Evolutionary conservation across 176 grass and related monocot genomes (phyloP).

Genomic region (Urochloa ruziziensis): DNA sequence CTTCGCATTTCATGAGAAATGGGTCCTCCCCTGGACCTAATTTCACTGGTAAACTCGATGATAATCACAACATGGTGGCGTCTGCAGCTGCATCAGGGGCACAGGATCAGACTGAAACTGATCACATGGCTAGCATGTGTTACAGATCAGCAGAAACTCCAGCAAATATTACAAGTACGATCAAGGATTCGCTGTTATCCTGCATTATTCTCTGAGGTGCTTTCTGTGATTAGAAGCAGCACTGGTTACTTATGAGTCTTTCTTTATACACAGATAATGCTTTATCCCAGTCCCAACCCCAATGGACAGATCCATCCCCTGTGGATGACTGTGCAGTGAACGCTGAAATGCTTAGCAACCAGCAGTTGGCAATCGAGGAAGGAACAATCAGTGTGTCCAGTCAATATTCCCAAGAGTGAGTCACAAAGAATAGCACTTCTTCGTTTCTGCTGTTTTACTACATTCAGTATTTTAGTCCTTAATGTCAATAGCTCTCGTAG

Average conservation of each 20-base stretch:
- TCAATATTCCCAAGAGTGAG: constrained; percentile 90
- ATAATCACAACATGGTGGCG: constrained; percentile 42
- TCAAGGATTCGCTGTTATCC: constrained; percentile 17
- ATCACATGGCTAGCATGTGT: constrained; percentile 40
- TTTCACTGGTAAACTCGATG: constrained; percentile 55
- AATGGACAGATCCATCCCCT: constrained; percentile 48
- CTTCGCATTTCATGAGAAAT: constrained; percentile 66
- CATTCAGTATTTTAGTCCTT: neutral
- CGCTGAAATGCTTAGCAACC: constrained; percentile 52
- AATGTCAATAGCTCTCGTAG: neutral
- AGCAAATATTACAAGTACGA: constrained; percentile 46
- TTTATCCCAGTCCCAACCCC: constrained; percentile 46
- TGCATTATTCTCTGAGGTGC: neutral
- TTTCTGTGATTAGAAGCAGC: constrained; percentile 13
- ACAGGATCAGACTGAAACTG: constrained; percentile 51
- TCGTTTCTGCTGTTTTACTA: neutral
- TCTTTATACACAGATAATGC: constrained; percentile 50
- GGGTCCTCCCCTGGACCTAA: constrained; percentile 54
- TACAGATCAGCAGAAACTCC: constrained; percentile 54
- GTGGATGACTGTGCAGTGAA: constrained; percentile 57
- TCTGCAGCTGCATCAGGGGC: constrained; percentile 52
- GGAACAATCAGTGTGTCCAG: constrained; percentile 80
- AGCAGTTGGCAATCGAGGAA: constrained; percentile 74
- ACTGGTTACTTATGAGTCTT: constrained; percentile 21
- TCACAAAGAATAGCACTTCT: constrained; percentile 25